Percentiles rank a stretch among this genome's conserved stretches.
Evolutionary conservation across 352 stramenopile genomes (phyloP).

Genomic region (Phytopythium vexans): DNA sequence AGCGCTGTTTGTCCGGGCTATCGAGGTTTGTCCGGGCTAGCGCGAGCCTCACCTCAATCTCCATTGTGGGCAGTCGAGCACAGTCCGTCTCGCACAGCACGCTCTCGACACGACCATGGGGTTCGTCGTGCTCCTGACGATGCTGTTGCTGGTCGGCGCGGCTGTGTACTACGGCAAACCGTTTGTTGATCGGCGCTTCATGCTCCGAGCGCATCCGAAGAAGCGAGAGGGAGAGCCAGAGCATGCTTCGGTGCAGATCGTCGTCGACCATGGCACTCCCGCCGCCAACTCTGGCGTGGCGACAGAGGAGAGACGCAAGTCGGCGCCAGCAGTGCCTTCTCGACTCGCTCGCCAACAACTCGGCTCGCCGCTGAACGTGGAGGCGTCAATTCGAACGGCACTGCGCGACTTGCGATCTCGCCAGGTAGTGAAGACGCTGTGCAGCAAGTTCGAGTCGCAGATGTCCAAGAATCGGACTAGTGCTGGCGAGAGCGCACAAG

Average conservation of each 20-base stretch:
- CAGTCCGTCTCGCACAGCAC: too few relatives aligned
- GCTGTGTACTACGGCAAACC: conserved; percentile 16
- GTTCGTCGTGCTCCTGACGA: conserved; percentile 12
- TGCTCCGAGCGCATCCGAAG: conserved; percentile 22
- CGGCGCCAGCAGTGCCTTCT: conserved; percentile 1
- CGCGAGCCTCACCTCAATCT: too few relatives aligned
- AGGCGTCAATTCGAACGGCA: conserved; percentile 42
- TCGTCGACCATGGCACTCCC: conserved; percentile 29
- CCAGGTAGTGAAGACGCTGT: conserved; percentile 49
- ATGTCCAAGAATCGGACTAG: background rate
- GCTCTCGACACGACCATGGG: conserved; percentile 8
- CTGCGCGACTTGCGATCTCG: conserved; percentile 46
- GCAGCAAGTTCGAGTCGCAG: conserved; percentile 44
- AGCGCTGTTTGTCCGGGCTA: too few relatives aligned
- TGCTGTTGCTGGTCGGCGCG: conserved; percentile 25
- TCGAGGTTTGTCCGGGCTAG: too few relatives aligned
- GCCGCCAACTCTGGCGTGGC: conserved; percentile 4
- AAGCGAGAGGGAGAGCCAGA: conserved; percentile 23
- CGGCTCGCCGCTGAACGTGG: conserved; percentile 23
- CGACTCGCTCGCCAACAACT: conserved; percentile 18
- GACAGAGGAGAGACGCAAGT: background rate
- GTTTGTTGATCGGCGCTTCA: conserved; percentile 20
- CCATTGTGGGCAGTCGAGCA: too few relatives aligned
- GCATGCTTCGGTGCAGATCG: conserved; percentile 27
- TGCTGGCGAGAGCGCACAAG: background rate